Evolutionary conservation across 225 moss, liverwort and hornwort species (phyloP), one percentile per base, ranked within the genome.

Genomic region (Climacium dendroides): DNA sequence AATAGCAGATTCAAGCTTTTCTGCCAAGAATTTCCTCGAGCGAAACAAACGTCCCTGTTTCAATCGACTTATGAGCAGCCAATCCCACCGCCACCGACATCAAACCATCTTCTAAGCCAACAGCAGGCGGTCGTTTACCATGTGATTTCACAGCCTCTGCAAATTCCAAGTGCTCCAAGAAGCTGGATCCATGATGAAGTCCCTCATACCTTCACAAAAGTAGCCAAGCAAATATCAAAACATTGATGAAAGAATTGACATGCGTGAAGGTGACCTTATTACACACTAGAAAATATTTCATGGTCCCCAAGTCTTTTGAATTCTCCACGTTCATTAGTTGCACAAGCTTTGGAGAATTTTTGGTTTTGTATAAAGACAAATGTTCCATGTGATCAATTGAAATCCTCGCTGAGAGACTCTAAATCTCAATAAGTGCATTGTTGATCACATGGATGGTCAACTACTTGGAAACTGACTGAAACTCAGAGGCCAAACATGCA

Each of bases 181-280:
- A 97, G 80, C 97, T 96, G 7, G 97, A 91, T 61, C 97, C 97
- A 69, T 97, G 97, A 63, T 97, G 97, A 60, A 97, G 89, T 41
- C 97, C 97, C 81, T 95, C 94, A 78, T 94, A 97, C 90, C 97
- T 97, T 85, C 81, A 76, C n/a, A 50, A 23, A 34, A 32, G 41
- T 19, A 17, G n/a, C 9, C 34, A 50, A 72, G 5, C 12, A 2
- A 11, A 17, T 59, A 55, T 87, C 47, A 81, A 22, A 53, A 37
- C 32, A 50, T 5, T 23, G 39, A 55, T 75, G 45, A 19, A 19
- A 41, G 57, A 45, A 43, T 24, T 79, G 17, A 34, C 6, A n/a
- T 22, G 8, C 9, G 3, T 48, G 19, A 19, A 48, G 19, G 48
- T 74, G 32, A 48, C 7, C 19, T 74, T 48, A 15, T 54, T 54